Percentiles rank a stretch among this genome's conserved stretches.
Evolutionary conservation across 768 basidiomycete genomes (phyloP).

Genomic region (Paxillus ammoniavirescens): DNA sequence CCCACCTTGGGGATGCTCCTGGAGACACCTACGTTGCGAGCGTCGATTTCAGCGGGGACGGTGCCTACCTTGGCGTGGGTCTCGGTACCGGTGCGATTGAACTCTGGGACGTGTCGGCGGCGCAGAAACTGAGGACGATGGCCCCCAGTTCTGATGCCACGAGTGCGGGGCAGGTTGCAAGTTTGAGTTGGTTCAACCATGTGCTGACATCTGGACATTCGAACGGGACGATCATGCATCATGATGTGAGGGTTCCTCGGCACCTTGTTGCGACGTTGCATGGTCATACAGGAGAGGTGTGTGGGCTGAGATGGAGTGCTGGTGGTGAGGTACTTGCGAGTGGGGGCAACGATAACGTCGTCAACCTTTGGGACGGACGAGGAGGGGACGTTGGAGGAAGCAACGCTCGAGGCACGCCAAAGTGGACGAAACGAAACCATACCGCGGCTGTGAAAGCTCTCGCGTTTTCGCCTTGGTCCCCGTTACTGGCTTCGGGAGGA

Average conservation of each 20-base stretch:
- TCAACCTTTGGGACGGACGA: constrained; percentile 95
- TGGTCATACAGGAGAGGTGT: constrained; percentile 92
- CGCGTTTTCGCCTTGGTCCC: constrained; percentile 97
- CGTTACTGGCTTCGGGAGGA: constrained; percentile 88
- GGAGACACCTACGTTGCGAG: constrained; percentile 75
- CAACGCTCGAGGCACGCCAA: constrained; percentile 58
- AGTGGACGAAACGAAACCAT: constrained; percentile 91
- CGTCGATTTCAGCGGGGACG: constrained; percentile 78
- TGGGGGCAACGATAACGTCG: constrained; percentile 97
- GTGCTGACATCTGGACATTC: constrained; percentile 85
- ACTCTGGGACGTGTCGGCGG: constrained; percentile 88
- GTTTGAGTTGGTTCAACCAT: constrained; percentile 85
- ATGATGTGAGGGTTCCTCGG: constrained; percentile 84
- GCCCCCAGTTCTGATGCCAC: constrained; percentile 34
- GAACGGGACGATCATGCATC: constrained; percentile 95
- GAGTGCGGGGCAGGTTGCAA: constrained; percentile 65
- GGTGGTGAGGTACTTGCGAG: constrained; percentile 91
- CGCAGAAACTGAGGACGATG: constrained; percentile 89
- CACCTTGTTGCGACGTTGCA: constrained; percentile 90
- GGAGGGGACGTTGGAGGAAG: constrained; percentile 50
- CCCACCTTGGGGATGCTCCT: constrained; percentile 70
- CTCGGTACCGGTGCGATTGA: constrained; percentile 83
- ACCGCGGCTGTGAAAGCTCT: constrained; percentile 88
- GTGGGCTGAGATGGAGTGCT: constrained; percentile 84
- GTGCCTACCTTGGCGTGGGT: constrained; percentile 80